Percentiles rank a stretch among this genome's conserved stretches.
These are phyloP conservation scores for Debaryomyces maramus DNA, from an alignment of 805 yeast genomes.

Conservation along the genomic window DNA sequence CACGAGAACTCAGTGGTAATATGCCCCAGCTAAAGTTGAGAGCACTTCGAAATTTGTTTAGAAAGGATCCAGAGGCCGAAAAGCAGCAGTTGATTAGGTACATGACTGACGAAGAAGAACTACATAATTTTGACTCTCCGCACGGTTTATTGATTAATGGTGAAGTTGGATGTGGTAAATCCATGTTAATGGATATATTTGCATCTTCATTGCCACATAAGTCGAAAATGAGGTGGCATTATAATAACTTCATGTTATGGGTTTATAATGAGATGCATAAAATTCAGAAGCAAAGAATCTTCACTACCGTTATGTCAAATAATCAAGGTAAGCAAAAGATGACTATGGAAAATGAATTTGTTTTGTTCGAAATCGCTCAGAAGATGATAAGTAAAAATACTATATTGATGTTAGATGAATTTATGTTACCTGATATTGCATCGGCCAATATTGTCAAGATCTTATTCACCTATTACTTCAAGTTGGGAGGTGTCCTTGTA, in stretches of 20 bases:
- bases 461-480: conserved; percentile 66
- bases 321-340: conserved; percentile 21
- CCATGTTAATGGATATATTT: conserved; percentile 72
- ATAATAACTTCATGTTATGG: conserved; percentile 68
- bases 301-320: conserved; percentile 25
- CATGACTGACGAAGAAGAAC: conserved; percentile 61
- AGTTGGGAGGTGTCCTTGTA: conserved; percentile 70
- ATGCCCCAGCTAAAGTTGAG: conserved; percentile 17
- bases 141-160: conserved; percentile 65
- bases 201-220: conserved; percentile 63
- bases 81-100: conserved; percentile 46
- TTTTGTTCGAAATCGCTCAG: conserved; percentile 65
- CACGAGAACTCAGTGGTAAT: conserved; percentile 11
- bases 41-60: conserved; percentile 23
- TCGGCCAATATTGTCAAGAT: conserved; percentile 68
- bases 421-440: conserved; percentile 75
- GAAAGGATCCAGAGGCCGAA: conserved; percentile 29
- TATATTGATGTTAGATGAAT: conserved; percentile 66
- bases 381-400: conserved; percentile 59
- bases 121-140: conserved; percentile 55
- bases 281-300: conserved; percentile 46
- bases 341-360: conserved; percentile 59
- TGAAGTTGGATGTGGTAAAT: conserved; percentile 74
- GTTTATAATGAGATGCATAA: conserved; percentile 61
- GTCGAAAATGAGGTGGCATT: conserved; percentile 70